Percentiles rank a stretch among this genome's conserved stretches.
Conservation (phyloP, 805 yeast genomes). For the Ogataea allantospora region DNA sequence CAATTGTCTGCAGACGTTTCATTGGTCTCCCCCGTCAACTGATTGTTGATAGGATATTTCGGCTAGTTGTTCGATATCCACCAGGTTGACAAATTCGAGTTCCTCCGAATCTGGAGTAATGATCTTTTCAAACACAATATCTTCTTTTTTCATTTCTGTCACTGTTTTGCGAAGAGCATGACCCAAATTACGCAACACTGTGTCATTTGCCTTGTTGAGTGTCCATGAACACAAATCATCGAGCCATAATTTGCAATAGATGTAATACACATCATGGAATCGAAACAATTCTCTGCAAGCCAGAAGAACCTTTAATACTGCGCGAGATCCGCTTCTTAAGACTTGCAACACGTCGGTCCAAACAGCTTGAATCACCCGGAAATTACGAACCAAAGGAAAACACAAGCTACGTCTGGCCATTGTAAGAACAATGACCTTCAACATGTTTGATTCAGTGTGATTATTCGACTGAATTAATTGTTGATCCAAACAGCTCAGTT, state of each 20-base stretch:
- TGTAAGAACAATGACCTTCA: conserved; percentile 57
- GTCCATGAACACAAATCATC: conserved; percentile 81
- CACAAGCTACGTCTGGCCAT: conserved; percentile 70
- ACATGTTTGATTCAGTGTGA: conserved; percentile 33
- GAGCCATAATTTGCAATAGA: conserved; percentile 71
- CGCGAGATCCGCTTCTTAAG: conserved; percentile 67
- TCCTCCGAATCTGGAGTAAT: conserved; percentile 42
- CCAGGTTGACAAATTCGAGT: conserved; percentile 45
- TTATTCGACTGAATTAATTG: conserved; percentile 42
- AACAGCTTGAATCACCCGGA: conserved; percentile 52
- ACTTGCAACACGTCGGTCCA: conserved; percentile 75
- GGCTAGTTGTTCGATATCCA: conserved; percentile 59
- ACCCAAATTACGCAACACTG: conserved; percentile 58
- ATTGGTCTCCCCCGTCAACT: conserved; percentile 9
- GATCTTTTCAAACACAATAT: conserved; percentile 56
- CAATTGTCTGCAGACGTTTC: conserved; percentile 11
- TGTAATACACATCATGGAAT: conserved; percentile 80
- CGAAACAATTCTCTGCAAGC: conserved; percentile 71
- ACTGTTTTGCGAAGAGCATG: conserved; percentile 56
- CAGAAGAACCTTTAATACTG: conserved; percentile 58
- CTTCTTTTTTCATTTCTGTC: conserved; percentile 38
- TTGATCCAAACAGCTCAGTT: conserved; percentile 67
- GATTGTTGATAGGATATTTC: conserved; percentile 40
- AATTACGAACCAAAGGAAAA: conserved; percentile 79
- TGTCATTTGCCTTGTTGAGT: conserved; percentile 54